Evolutionary conservation across 2,329 filamentous ascomycete species (phyloP).

Genomic region (Calonectria pauciramosa): DNA sequence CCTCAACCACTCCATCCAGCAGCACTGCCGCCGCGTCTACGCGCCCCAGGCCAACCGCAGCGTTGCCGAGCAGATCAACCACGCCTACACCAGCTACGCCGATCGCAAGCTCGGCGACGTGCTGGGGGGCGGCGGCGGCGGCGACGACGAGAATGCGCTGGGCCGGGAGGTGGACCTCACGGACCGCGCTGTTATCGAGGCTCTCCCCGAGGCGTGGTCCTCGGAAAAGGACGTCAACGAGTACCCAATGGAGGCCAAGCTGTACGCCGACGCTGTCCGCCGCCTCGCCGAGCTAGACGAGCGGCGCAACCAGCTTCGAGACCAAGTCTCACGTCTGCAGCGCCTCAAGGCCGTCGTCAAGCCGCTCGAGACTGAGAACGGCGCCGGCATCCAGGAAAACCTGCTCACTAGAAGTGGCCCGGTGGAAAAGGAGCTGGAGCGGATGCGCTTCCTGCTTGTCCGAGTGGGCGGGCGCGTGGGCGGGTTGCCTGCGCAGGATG

Average conservation of each 20-base stretch:
- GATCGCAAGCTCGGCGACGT: slow-evolving; percentile 53
- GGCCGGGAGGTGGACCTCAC: slow-evolving; percentile 60
- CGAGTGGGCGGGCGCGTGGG: slow-evolving; percentile 69
- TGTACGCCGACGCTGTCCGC: slow-evolving; percentile 65
- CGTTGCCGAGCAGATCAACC: slow-evolving; percentile 80
- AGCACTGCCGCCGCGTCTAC: slow-evolving; percentile 76
- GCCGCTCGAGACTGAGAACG: slow-evolving; percentile 52
- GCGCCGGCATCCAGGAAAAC: slow-evolving; percentile 71
- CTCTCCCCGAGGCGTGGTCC: slow-evolving; percentile 64
- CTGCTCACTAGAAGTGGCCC: slow-evolving; percentile 75
- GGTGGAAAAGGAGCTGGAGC: slow-evolving; percentile 75
- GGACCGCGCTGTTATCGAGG: slow-evolving; percentile 57
- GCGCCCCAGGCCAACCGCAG: slow-evolving; percentile 77
- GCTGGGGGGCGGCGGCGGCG: slow-evolving; percentile 53
- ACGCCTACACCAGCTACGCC: slow-evolving; percentile 68
- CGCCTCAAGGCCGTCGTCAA: slow-evolving; percentile 65
- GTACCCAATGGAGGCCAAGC: slow-evolving; percentile 61
- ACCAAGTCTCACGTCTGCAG: slow-evolving; percentile 62
- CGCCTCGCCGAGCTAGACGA: slow-evolving; percentile 64
- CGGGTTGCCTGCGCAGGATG: slow-evolving; percentile 32
- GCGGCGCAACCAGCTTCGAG: slow-evolving; percentile 50
- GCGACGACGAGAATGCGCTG: slow-evolving; percentile 52
- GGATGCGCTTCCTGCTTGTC: slow-evolving; percentile 74
- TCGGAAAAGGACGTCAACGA: slow-evolving; percentile 52
- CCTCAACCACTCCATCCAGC: slow-evolving; percentile 73